Base-by-base conservation (phyloP, 2,329 filamentous ascomycete genomes). In the Diaporthe humulicola region DNA sequence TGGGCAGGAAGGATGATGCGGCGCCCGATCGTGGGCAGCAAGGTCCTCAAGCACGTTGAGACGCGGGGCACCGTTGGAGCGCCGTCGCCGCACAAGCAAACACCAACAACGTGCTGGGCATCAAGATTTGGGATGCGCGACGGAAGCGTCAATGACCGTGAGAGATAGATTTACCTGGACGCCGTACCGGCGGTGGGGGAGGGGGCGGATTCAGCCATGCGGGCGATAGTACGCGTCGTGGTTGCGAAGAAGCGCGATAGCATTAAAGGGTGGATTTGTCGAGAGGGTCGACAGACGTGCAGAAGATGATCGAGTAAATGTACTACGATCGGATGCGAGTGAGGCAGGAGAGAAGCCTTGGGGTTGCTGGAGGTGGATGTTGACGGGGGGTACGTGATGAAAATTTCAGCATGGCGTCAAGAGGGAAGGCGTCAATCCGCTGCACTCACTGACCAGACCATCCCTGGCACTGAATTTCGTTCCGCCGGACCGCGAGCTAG, bases 401-500 rank as follows among this genome's bases (percentile, higher is more conserved):
- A 69, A 69, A 69, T 69, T 69, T 69, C 64, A 54, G 64, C 64
- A 40, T 48, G 60, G 33, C 64, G 64, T 69, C 45, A 54, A 38
- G 45, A 40, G 33, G 48, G 45, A 69, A 69, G 64, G 64, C 48
- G 61, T 15, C 61, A 66, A 54, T 69, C 64, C 64, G n/a, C n/a
- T n/a, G n/a, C n/a, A 54, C 33, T 69, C 48, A 69, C 33, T 69
- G 64, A 67, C 22, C 22, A 38, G 45, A 40, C 64, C 15, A 69
- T 69, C 64, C 64, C 64, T 69, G 64, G 48, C 48, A 54, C 64
- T 69, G 64, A 69, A 69, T 69, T 69, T 69, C 64, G 64, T 69
- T 69, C 64, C 64, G 64, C 64, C 64, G 64, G 48, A 69, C 64
- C 64, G 64, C 45, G 48, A 54, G 61, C 64, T 69, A 69, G 48